These are phyloP conservation scores for Sarcomyxa edulis DNA, from an alignment of 768 basidiomycete genomes.

Conservation along the genomic window DNA sequence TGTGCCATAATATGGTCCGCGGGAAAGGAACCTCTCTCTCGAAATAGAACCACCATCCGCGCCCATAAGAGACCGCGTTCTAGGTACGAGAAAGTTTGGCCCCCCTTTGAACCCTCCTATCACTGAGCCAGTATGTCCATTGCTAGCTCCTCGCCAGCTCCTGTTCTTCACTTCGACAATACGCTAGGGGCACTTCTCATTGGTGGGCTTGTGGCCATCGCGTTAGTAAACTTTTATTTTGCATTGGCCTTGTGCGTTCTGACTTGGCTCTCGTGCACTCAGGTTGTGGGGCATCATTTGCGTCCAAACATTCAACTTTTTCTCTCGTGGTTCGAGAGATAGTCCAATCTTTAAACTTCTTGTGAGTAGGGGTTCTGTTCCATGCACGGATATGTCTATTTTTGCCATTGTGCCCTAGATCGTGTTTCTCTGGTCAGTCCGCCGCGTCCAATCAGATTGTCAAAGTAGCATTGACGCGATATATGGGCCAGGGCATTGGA, in stretches of 20 bases:
- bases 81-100: no score
- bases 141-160: conserved; percentile 11
- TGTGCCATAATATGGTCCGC: no score
- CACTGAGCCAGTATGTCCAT: conserved; percentile 10
- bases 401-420: conserved; percentile 17
- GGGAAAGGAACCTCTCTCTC: no score
- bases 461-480: no score
- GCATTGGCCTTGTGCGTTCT: neutral
- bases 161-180: conserved; percentile 29
- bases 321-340: conserved; percentile 30
- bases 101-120: no score
- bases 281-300: conserved; percentile 61
- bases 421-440: conserved; percentile 27
- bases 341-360: conserved; percentile 25
- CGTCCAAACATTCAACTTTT: conserved; percentile 50
- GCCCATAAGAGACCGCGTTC: no score
- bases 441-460: no score
- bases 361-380: conserved; percentile 21
- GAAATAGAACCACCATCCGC: no score
- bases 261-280: neutral
- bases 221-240: conserved; percentile 28
- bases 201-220: conserved; percentile 47
- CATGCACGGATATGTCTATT: neutral
- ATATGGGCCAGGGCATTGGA: conserved; percentile 40
- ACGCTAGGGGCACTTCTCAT: conserved; percentile 52